phyloP scores from a whole-genome alignment of 192 early-diverging fungal genomes.

The Linnemannia schmuckeri region DNA sequence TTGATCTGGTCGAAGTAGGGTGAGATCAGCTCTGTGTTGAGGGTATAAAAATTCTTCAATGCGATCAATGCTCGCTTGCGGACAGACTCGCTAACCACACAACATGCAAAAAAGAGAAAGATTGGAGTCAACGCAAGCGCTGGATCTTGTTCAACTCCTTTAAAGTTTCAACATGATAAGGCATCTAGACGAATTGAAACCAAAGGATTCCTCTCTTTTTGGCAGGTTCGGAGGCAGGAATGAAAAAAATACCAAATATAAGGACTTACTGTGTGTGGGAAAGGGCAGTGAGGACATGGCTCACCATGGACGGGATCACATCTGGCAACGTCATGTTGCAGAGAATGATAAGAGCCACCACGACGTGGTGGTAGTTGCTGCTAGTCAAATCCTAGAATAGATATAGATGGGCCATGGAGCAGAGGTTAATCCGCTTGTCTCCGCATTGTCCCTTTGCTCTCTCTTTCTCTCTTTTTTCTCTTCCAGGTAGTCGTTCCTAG shows the following conservation, averaged over 20 bases:
- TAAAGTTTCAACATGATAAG: neutral
- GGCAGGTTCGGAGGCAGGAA: neutral
- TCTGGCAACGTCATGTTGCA: constrained; percentile 63
- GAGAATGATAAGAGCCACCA: constrained; percentile 63
- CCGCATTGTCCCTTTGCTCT: no score
- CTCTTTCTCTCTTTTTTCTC: no score
- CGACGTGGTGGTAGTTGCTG: constrained; percentile 61
- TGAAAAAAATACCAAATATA: neutral
- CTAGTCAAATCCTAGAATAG: constrained; percentile 65
- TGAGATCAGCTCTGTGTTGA: constrained; percentile 37
- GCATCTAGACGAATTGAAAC: neutral
- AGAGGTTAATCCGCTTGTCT: neutral
- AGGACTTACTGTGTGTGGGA: constrained; percentile 61
- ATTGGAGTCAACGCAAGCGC: neutral
- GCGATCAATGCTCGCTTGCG: constrained; percentile 65
- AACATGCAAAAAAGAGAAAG: constrained; percentile 1
- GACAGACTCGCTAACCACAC: constrained; percentile 57
- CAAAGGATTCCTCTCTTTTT: neutral
- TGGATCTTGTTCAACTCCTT: neutral
- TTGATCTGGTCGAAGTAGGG: constrained; percentile 57
- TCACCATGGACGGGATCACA: constrained; percentile 55
- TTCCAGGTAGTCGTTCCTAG: neutral
- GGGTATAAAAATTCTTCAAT: constrained; percentile 55
- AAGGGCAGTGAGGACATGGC: constrained; percentile 54
- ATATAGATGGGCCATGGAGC: constrained; percentile 16